phyloP scores from a whole-genome alignment of 2,329 filamentous ascomycete genomes.

The Aspergillus neoniger region DNA sequence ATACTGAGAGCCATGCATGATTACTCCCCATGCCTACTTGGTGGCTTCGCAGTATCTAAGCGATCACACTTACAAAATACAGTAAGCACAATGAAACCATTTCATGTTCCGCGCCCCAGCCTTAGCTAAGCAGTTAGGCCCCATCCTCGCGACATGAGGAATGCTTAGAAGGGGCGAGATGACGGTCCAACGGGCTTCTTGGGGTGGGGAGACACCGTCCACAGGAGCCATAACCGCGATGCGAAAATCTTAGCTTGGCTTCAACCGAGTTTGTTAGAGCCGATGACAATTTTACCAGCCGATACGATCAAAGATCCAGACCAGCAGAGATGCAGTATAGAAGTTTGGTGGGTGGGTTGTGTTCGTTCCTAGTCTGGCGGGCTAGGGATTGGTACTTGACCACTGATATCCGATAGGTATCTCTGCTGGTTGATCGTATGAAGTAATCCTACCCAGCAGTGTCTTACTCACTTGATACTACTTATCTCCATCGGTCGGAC shows the following conservation, averaged over 20 bases:
- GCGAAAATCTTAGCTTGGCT: slow-evolving; percentile 1
- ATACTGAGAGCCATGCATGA: background rate
- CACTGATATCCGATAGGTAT: background rate
- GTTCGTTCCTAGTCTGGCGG: background rate
- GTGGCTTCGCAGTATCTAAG: background rate
- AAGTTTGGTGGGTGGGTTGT: background rate
- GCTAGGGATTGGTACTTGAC: background rate
- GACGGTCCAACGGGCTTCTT: slow-evolving; percentile 5
- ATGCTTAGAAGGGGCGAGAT: slow-evolving; percentile 2
- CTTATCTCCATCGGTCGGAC: background rate
- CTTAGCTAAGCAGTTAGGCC: background rate
- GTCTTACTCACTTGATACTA: background rate
- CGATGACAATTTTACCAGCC: slow-evolving; percentile 2
- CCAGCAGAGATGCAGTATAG: background rate
- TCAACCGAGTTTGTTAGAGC: background rate
- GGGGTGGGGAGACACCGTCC: background rate
- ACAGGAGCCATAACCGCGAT: background rate
- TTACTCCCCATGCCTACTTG: background rate
- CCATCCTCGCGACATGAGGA: background rate
- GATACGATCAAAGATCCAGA: slow-evolving; percentile 1
- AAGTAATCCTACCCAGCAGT: background rate
- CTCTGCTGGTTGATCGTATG: background rate
- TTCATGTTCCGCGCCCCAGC: background rate
- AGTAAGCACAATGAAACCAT: background rate
- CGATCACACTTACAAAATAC: background rate